Base-by-base conservation (phyloP, 2,329 filamentous ascomycete genomes). In the Akanthomyces lecanii region DNA sequence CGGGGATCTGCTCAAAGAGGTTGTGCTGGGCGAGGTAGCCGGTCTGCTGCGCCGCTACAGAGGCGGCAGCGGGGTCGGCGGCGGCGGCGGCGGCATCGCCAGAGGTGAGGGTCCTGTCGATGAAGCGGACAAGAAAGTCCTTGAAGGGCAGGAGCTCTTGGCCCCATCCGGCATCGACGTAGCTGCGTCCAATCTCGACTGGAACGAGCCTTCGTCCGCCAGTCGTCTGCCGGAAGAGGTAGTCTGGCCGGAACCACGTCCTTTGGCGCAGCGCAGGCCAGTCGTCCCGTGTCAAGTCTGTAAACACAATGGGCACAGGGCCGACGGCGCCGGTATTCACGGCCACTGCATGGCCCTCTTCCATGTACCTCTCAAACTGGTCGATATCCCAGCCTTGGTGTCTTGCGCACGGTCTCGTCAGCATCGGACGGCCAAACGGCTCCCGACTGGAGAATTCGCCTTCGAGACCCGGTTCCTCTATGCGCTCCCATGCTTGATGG, bases 1-100 rank as follows among this genome's bases (percentile, higher is more conserved):
- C 75, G 0, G 93, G 92, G 14, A 99, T 88, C 72, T 98, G 95
- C 0, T 82, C 76, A 69, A 98, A 88, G 42, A 99, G 83, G 68
- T 94, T 87, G 76, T 98, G 92, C 72, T 99, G 95, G 10, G 95
- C 95, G 51, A 99, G 85, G 73, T 99, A 99, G 14, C 88, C 91
- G 12, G 82, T 33, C 30, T 5, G 86, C 10, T 64, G 65, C 21
- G 21, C 42, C n/a, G 14, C n/a, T 42, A 12, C 8, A 21, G 21
- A 21, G 21, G 21, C 21, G 21, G 21, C 21, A 21, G 21, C 21
- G 21, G 21, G 21, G 21, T 21, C 21, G 21, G 21, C 21, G 21
- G 21, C 21, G 21, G 21, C 21, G 21, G 21, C 21, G 21, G 21
- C 21, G 21, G 21, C 21, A 21, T 21, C 21, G 21, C 21, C 21